Percentiles rank a stretch among this genome's conserved stretches.
These are phyloP conservation scores for Chytridium lagenaria DNA, from an alignment of 371 early-diverging fungal genomes.

Conservation along the genomic window DNA sequence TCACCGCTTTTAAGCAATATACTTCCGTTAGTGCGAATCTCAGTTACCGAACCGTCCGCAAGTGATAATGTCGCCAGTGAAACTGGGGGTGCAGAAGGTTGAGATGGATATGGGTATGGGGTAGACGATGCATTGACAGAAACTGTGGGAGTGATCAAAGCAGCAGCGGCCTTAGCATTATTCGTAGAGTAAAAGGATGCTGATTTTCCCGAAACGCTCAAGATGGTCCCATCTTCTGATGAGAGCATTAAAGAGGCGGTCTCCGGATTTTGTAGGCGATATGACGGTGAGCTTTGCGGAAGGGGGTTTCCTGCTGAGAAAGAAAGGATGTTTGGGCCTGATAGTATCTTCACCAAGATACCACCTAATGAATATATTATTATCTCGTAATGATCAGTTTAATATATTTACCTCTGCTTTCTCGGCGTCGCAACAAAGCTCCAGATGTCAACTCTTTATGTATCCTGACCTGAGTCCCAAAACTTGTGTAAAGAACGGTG, in stretches of 20 bases:
- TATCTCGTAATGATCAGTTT: no score
- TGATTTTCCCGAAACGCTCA: no score
- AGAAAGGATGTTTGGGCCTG: neutral
- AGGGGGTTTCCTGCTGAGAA: no score
- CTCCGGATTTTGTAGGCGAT: no score
- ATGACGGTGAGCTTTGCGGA: no score
- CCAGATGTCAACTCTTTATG: neutral
- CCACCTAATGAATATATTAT: no score
- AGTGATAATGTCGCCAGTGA: slow-evolving; percentile 33
- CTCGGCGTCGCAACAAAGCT: neutral
- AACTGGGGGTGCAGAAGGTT: neutral
- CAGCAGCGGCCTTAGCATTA: no score
- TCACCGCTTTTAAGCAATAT: slow-evolving; percentile 16
- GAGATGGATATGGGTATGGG: neutral
- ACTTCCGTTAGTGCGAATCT: slow-evolving; percentile 28
- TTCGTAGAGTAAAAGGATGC: no score
- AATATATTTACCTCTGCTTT: no score
- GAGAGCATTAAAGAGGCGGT: no score
- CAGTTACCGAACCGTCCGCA: slow-evolving; percentile 32
- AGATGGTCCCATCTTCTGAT: no score
- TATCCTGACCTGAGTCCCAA: neutral
- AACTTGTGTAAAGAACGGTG: neutral
- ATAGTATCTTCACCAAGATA: neutral
- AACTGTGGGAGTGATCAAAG: neutral
- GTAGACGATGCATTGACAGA: neutral